Percentiles rank a stretch among this genome's conserved stretches.
Conservation (phyloP, 2,329 filamentous ascomycete genomes). For the Fusarium brevicatenulatum region DNA sequence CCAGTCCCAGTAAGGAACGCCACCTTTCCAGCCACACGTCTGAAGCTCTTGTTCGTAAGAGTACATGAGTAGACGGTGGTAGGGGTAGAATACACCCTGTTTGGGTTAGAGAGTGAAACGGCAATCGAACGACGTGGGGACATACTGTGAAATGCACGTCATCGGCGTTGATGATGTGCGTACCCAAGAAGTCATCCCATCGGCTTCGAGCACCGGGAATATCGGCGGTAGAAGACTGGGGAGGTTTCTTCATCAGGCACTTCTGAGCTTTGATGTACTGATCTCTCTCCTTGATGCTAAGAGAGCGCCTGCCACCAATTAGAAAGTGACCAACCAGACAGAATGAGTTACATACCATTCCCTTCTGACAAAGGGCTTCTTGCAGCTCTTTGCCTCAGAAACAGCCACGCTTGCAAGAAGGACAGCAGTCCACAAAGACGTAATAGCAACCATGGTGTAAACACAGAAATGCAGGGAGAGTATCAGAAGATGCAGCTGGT, state of each 20-base stretch:
- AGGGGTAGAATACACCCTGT: conserved; percentile 30
- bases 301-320: conserved; percentile 4
- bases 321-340: rapidly evolving
- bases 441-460: conserved; percentile 7
- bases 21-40: conserved; percentile 38
- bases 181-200: conserved; percentile 32
- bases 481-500: background rate
- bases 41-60: conserved; percentile 41
- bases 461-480: background rate
- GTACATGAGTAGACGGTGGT: conserved; percentile 23
- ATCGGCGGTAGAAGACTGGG: conserved; percentile 7
- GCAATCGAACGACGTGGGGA: rapidly evolving
- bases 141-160: conserved; percentile 27
- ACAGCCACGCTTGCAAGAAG: conserved; percentile 2
- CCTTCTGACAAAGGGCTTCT: conserved; percentile 15
- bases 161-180: conserved; percentile 29
- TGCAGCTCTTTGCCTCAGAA: conserved; percentile 9
- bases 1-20: conserved; percentile 42
- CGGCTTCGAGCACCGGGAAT: conserved; percentile 21
- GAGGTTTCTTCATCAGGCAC: conserved; percentile 25
- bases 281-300: conserved; percentile 10
- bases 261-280: conserved; percentile 33
- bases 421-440: conserved; percentile 9
- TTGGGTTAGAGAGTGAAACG: background rate
- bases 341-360: conserved; percentile 1